phyloP scores from a whole-genome alignment of 192 early-diverging fungal species.

The Dimargaris cristalligena region DNA sequence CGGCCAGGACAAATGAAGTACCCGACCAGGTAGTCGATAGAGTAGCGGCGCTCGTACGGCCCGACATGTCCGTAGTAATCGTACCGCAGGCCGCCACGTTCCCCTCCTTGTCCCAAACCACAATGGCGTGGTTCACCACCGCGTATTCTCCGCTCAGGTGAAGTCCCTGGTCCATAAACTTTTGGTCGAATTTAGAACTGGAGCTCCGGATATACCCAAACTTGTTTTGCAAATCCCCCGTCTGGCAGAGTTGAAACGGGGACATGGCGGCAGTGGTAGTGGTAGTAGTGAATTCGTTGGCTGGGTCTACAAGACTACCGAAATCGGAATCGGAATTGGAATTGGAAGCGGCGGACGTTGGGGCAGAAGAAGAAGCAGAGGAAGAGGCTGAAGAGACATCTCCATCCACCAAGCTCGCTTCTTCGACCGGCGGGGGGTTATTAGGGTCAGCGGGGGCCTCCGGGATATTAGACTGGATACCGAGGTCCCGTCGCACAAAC shows the following conservation, averaged over 20 bases:
- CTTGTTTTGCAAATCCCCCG: not conserved
- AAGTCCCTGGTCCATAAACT: not conserved
- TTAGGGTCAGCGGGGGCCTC: not conserved
- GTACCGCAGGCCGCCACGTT: not conserved
- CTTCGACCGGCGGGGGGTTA: not conserved
- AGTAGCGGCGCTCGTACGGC: no score
- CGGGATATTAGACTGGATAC: no score
- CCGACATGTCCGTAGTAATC: not conserved
- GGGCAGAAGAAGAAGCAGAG: not conserved
- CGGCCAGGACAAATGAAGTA: no score
- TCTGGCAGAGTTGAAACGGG: not conserved
- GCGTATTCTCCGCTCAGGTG: not conserved
- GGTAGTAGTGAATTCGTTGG: no score
- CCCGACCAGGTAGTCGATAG: no score
- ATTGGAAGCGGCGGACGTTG: not conserved
- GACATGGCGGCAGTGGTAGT: not conserved
- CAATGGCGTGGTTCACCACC: not conserved
- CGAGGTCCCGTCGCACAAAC: no score
- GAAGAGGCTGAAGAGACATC: not conserved
- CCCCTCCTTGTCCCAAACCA: not conserved
- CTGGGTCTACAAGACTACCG: no score
- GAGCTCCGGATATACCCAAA: not conserved
- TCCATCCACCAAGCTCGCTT: not conserved
- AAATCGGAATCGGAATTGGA: not conserved
- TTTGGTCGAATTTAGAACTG: not conserved